These are phyloP conservation scores for Hydnum rufescens DNA, from an alignment of 768 basidiomycete genomes.

Conservation along the genomic window DNA sequence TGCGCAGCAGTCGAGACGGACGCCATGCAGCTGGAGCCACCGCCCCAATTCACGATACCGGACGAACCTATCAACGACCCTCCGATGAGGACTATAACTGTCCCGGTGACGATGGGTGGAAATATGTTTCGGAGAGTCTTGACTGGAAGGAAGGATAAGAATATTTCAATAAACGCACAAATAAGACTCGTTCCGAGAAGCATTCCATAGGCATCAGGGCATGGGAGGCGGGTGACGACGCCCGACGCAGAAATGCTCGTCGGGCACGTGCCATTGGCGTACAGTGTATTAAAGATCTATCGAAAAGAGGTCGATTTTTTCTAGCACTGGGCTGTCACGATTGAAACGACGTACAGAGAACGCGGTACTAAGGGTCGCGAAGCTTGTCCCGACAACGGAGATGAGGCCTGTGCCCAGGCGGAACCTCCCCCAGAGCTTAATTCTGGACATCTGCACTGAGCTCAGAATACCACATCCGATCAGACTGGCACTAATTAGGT, in stretches of 20 bases:
- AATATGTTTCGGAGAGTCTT: slow-evolving; percentile 44
- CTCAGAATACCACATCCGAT: slow-evolving; percentile 65
- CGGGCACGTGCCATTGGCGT: slow-evolving; percentile 59
- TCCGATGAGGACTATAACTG: slow-evolving; percentile 65
- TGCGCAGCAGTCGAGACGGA: neutral
- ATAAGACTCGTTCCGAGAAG: slow-evolving; percentile 58
- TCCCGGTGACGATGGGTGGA: slow-evolving; percentile 71
- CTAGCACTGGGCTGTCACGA: slow-evolving; percentile 4
- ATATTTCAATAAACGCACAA: slow-evolving; percentile 66
- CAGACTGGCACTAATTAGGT: slow-evolving; percentile 64
- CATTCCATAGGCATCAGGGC: slow-evolving; percentile 67
- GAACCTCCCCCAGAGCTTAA: slow-evolving; percentile 40
- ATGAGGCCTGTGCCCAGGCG: slow-evolving; percentile 57
- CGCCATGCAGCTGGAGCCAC: slow-evolving; percentile 39
- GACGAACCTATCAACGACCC: slow-evolving; percentile 54
- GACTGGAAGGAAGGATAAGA: slow-evolving; percentile 49
- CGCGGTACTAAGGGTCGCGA: slow-evolving; percentile 57
- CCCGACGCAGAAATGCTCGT: slow-evolving; percentile 32
- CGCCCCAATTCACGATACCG: slow-evolving; percentile 67
- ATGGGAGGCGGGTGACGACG: slow-evolving; percentile 38
- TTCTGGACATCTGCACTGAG: slow-evolving; percentile 57
- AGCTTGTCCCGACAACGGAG: slow-evolving; percentile 65
- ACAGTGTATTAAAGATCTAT: slow-evolving; percentile 59
- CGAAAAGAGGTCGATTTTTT: neutral
- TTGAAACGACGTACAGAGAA: slow-evolving; percentile 28